Percentiles rank a stretch among this genome's conserved stretches.
These are phyloP conservation scores for Ceratobasidium theobromae DNA, from an alignment of 1,284 basidiomycete species.

Conservation along the genomic window DNA sequence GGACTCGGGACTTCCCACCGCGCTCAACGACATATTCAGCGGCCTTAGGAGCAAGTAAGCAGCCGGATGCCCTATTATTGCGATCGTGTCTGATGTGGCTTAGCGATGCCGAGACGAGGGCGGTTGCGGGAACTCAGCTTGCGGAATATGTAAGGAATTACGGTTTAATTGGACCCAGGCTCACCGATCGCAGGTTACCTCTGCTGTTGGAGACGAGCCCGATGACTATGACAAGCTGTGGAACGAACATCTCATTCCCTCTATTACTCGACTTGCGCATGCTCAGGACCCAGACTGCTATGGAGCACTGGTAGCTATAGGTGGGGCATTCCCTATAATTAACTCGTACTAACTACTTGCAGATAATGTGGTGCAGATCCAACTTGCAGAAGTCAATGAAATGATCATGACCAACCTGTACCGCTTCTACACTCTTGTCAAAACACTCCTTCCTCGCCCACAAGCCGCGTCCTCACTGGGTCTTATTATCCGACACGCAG, in stretches of 20 bases:
- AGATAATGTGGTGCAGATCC: slow-evolving; percentile 15
- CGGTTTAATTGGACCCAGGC: neutral
- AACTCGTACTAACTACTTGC: neutral
- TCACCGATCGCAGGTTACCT: neutral
- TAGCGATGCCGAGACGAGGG: slow-evolving; percentile 16
- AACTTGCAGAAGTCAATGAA: slow-evolving; percentile 16
- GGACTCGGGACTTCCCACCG: slow-evolving; percentile 13
- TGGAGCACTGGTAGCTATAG: slow-evolving; percentile 24
- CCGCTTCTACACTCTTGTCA: slow-evolving; percentile 16
- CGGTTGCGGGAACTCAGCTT: slow-evolving; percentile 12
- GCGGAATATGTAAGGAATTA: slow-evolving; percentile 10
- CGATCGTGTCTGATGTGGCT: slow-evolving; percentile 18
- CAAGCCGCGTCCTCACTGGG: slow-evolving; percentile 16
- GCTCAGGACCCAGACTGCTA: slow-evolving; percentile 10
- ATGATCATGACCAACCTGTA: slow-evolving; percentile 14
- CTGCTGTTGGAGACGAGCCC: slow-evolving; percentile 14
- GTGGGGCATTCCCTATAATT: neutral
- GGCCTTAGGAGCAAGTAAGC: slow-evolving; percentile 10
- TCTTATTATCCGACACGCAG: neutral
- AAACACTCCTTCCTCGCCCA: slow-evolving; percentile 3
- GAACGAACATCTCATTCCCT: slow-evolving; percentile 22
- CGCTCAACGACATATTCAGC: slow-evolving; percentile 27
- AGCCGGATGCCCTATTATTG: neutral
- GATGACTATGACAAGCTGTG: slow-evolving; percentile 21
- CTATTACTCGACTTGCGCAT: slow-evolving; percentile 22